phyloP scores from a whole-genome alignment of 768 basidiomycete genomes.

The Suillus subaureus region DNA sequence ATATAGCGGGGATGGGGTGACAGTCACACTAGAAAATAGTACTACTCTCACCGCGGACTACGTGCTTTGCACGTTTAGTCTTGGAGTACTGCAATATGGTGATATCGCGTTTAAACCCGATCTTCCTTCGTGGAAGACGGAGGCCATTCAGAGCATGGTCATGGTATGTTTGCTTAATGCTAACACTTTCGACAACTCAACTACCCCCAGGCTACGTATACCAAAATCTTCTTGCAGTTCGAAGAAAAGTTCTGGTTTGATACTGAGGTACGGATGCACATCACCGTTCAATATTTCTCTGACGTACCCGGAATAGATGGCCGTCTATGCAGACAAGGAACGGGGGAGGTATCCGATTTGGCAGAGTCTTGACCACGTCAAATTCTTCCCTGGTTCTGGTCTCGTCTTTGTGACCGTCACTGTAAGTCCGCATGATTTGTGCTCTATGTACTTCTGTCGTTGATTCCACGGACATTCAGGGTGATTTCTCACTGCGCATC shows the following conservation, averaged over 20 bases:
- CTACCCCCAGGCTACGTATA: constrained; percentile 50
- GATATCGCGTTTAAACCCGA: constrained; percentile 59
- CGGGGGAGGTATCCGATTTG: constrained; percentile 68
- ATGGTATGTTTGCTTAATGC: constrained; percentile 45
- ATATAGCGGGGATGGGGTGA: constrained; percentile 47
- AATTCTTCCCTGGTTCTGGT: constrained; percentile 63
- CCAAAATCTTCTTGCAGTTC: constrained; percentile 71
- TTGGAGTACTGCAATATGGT: constrained; percentile 67
- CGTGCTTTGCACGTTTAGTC: constrained; percentile 67
- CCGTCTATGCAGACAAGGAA: constrained; percentile 56
- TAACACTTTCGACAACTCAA: neutral
- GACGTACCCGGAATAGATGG: constrained; percentile 30
- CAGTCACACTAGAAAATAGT: constrained; percentile 49
- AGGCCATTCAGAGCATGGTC: constrained; percentile 61
- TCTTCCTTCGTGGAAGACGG: constrained; percentile 62
- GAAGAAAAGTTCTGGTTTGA: constrained; percentile 61
- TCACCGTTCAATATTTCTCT: neutral
- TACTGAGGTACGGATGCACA: constrained; percentile 35
- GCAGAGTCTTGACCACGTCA: constrained; percentile 61
- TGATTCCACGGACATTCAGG: constrained; percentile 36
- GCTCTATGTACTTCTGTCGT: neutral
- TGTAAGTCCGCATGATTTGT: constrained; percentile 13
- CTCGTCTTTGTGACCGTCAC: constrained; percentile 38
- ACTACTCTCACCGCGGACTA: constrained; percentile 51
- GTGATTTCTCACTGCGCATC: constrained; percentile 61